Conservation (phyloP, 2,329 filamentous ascomycete genomes). For the Neofusicoccum laricinum region DNA sequence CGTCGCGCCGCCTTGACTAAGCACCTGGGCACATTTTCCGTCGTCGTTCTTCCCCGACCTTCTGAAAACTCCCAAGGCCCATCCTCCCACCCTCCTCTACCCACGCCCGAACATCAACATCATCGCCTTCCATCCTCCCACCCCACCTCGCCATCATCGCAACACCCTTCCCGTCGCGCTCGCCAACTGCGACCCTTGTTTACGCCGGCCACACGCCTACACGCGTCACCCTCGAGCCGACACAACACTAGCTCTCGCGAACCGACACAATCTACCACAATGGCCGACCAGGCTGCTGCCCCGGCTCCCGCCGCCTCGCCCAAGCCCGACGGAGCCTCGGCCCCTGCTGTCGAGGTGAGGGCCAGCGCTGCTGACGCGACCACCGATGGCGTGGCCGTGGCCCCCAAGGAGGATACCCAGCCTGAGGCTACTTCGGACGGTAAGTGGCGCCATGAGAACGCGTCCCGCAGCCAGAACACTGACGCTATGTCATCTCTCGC, state of each 20-base stretch:
- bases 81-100: constrained; percentile 14
- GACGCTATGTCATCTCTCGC: constrained; percentile 8
- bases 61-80: constrained; percentile 17
- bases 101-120: constrained; percentile 26
- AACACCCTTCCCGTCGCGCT: constrained; percentile 26
- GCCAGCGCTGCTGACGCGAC: constrained; percentile 25
- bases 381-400: constrained; percentile 28
- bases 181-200: constrained; percentile 24
- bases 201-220: constrained; percentile 30
- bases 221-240: constrained; percentile 30
- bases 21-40: constrained; percentile 17
- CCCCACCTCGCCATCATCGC: constrained; percentile 29
- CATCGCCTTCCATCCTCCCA: constrained; percentile 34
- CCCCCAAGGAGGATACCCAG: constrained; percentile 29
- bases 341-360: constrained; percentile 28
- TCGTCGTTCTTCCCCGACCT: constrained; percentile 16
- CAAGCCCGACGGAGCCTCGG: constrained; percentile 29
- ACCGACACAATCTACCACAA: constrained; percentile 31
- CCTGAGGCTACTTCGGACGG: constrained; percentile 28
- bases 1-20: constrained; percentile 10
- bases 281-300: constrained; percentile 35
- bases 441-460: constrained; percentile 21
- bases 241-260: constrained; percentile 25
- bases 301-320: constrained; percentile 26
- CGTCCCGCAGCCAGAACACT: constrained; percentile 14